Conservation (phyloP, 108 stramenopile species). For the Chaetoceros tenuissimus region DNA sequence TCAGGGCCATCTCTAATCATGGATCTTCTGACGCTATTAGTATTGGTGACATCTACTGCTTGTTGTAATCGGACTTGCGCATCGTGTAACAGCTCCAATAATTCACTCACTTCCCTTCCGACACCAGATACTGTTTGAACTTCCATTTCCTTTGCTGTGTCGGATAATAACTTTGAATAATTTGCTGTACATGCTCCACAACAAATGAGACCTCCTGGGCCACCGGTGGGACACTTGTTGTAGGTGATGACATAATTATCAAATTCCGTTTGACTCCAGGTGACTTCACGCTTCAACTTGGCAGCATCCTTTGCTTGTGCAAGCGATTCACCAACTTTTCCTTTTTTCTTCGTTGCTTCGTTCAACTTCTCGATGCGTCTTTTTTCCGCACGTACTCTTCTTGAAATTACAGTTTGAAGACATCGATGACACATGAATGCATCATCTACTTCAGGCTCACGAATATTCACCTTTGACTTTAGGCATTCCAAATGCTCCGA, state of each 20-base stretch:
- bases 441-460: conserved; percentile 59
- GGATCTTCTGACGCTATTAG: conserved; percentile 45
- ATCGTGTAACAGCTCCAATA: conserved; percentile 66
- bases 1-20: conserved; percentile 6
- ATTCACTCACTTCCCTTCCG: conserved; percentile 55
- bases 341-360: conserved; percentile 19
- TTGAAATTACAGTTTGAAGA: conserved; percentile 24
- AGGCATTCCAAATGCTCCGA: conserved; percentile 57
- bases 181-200: conserved; percentile 50
- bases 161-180: conserved; percentile 38
- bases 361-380: conserved; percentile 52
- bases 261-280: conserved; percentile 3
- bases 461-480: conserved; percentile 32
- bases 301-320: conserved; percentile 18
- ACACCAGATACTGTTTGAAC: conserved; percentile 48
- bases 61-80: conserved; percentile 50
- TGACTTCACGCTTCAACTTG: conserved; percentile 23
- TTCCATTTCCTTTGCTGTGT: conserved; percentile 50
- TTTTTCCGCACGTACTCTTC: conserved; percentile 59
- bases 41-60: conserved; percentile 31
- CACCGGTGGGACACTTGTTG: conserved; percentile 64
- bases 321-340: conserved; percentile 9
- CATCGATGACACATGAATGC: conserved; percentile 73
- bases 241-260: conserved; percentile 5
- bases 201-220: conserved; percentile 78